Evolutionary conservation across 1,284 basidiomycete species (phyloP), one percentile per base, ranked within the genome.

Genomic region (Nidula niveotomentosa): DNA sequence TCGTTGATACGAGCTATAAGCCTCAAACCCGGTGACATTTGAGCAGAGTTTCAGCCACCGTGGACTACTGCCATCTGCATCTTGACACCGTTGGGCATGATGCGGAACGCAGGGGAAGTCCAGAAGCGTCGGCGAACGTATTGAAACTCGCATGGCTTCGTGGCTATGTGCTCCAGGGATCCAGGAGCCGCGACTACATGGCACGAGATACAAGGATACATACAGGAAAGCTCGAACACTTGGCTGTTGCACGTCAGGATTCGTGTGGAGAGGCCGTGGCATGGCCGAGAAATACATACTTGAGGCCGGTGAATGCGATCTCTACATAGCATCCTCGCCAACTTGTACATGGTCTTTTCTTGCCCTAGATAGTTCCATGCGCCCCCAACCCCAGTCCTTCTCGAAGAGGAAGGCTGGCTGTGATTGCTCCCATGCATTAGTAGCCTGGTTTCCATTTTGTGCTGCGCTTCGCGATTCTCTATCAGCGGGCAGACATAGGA

Each of bases 61-160:
- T 76, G 74, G 77, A 69, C 71, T 72, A 69, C 73, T 64, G 58
- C 49, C 34, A 55, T 48, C 46, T 59, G 51, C 30, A 30, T 30
- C 30, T 30, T 30, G 30, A 30, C 30, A 6, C 30, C 30, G 30
- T 30, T 6, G 5, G 53, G 63, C 60, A 56, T 61, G 62, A 52
- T 52, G 53, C 45, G 43, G 12, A 51, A 53, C 50, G 56, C 59
- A 62, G 70, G 69, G 54, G 68, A 61, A 68, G 73, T 68, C 63
- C 73, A 73, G 62, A 79, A 79, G 76, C 73, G 74, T 71, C 69
- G 76, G 74, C 69, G 70, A 65, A 67, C 75, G 75, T 77, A 75
- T 70, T 69, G 69, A 77, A 77, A 78, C 69, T 60, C 62, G 64
- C 75, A 73, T 78, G 78, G 78, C 74, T 76, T 69, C 76, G 70